These are phyloP conservation scores for Phaeosphaeria sp. DNA, from an alignment of 2,329 filamentous ascomycete genomes.

Conservation along the genomic window DNA sequence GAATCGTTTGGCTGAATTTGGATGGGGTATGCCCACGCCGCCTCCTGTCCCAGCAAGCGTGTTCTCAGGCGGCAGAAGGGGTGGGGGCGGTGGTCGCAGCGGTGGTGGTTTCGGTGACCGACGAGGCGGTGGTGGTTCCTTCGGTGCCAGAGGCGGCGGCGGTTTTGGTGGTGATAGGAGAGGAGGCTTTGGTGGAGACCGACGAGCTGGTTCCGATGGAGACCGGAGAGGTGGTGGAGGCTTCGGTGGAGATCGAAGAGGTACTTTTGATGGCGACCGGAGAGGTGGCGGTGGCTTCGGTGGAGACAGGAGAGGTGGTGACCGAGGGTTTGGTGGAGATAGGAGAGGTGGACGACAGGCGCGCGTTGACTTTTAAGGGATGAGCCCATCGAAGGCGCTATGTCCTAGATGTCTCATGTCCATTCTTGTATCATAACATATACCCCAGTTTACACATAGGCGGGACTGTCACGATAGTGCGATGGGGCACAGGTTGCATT, in stretches of 20 bases:
- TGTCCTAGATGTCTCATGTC: not conserved
- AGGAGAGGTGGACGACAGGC: conserved; percentile 17
- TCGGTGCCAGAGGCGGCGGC: conserved; percentile 25
- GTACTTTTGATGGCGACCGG: no score
- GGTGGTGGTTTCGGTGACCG: conserved; percentile 15
- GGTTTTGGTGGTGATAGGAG: conserved; percentile 16
- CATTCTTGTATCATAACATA: not conserved
- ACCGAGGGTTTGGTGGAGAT: conserved; percentile 8
- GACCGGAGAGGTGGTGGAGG: conserved; percentile 23
- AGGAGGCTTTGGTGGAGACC: conserved; percentile 18
- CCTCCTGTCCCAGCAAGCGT: conserved; percentile 44
- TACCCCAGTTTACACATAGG: not conserved
- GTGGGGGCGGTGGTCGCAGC: conserved; percentile 19
- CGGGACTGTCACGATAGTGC: not conserved
- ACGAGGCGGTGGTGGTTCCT: conserved; percentile 15
- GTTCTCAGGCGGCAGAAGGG: conserved; percentile 13
- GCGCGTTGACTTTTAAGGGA: conserved; percentile 2
- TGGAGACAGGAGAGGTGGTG: conserved; percentile 14
- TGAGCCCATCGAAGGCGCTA: not conserved
- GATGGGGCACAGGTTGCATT: conserved; percentile 2
- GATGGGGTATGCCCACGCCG: conserved; percentile 54
- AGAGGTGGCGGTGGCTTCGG: conserved; percentile 20
- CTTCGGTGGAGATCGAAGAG: conserved; percentile 16
- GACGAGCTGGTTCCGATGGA: conserved; percentile 26
- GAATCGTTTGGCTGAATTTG: conserved; percentile 54